These are phyloP conservation scores for Pseudogymnoascus pannorum DNA, from an alignment of 2,329 filamentous ascomycete genomes.

Conservation along the genomic window DNA sequence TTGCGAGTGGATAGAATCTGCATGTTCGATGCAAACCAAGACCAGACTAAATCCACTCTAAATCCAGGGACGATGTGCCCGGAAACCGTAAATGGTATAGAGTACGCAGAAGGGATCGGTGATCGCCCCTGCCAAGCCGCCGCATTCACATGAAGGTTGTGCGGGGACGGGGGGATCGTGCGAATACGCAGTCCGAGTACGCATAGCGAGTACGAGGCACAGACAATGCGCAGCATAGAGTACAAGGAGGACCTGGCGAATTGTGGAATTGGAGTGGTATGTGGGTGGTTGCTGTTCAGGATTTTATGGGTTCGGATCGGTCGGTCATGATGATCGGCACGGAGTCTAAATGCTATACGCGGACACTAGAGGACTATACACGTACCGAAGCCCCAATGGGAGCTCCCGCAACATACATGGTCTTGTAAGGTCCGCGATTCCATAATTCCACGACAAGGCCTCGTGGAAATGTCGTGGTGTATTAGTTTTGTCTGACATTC, in stretches of 20 bases:
- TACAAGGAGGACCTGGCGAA: neutral
- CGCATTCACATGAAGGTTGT: neutral
- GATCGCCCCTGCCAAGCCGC: neutral
- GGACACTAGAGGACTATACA: neutral
- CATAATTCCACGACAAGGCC: neutral
- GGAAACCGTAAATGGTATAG: neutral
- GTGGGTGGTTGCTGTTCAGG: too few species aligned
- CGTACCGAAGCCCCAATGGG: neutral
- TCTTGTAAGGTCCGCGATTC: neutral
- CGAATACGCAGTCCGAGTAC: neutral
- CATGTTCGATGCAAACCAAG: neutral
- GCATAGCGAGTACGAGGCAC: neutral
- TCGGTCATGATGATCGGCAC: neutral
- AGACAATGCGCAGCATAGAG: neutral
- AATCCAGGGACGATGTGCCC: neutral
- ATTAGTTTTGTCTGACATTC: neutral
- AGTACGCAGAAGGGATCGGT: neutral
- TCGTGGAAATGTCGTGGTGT: neutral
- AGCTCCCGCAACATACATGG: neutral
- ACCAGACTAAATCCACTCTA: neutral
- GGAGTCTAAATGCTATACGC: neutral
- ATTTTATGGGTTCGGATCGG: neutral
- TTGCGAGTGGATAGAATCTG: neutral
- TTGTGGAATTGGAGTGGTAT: neutral
- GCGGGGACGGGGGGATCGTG: neutral